Percentiles rank a stretch among this genome's conserved stretches.
Conservation (phyloP, 495 filamentous ascomycete species). For the Antarctomyces pellizariae region DNA sequence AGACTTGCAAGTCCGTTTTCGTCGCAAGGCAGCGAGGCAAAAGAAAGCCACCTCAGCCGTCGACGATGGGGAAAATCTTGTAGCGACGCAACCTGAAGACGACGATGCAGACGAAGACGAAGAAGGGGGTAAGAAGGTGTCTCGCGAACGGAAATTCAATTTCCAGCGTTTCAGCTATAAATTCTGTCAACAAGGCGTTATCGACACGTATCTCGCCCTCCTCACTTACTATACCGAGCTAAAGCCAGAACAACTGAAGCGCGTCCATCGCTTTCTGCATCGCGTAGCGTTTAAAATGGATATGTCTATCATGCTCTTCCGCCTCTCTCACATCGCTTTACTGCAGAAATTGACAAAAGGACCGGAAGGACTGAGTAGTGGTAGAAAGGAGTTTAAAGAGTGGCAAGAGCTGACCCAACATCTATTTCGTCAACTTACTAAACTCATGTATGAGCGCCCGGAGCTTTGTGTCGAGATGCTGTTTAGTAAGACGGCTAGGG, state of each 20-base stretch:
- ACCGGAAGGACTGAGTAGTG: constrained; percentile 47
- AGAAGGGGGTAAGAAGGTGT: constrained; percentile 36
- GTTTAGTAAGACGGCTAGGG: constrained; percentile 77
- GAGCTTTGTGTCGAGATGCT: constrained; percentile 71
- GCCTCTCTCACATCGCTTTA: constrained; percentile 71
- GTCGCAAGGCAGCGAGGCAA: constrained; percentile 40
- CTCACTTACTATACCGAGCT: constrained; percentile 64
- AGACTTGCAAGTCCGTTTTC: constrained; percentile 76
- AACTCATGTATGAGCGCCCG: constrained; percentile 64
- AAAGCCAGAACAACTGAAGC: constrained; percentile 61
- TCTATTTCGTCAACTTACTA: constrained; percentile 45
- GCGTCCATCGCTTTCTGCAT: constrained; percentile 87
- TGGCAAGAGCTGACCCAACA: constrained; percentile 83
- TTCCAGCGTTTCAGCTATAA: constrained; percentile 62
- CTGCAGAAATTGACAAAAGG: constrained; percentile 89
- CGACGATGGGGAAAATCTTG: constrained; percentile 12
- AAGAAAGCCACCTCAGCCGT: constrained; percentile 28
- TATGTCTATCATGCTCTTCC: constrained; percentile 66
- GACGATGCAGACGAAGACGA: constrained; percentile 40
- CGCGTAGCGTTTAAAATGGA: constrained; percentile 87
- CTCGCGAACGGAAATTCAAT: constrained; percentile 78
- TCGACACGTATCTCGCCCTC: constrained; percentile 75
- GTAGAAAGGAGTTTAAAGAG: constrained; percentile 43
- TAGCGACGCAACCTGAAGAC: constrained; percentile 13
- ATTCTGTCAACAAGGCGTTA: constrained; percentile 61